Percentiles rank a stretch among this genome's conserved stretches.
phyloP scores from a whole-genome alignment of 108 stramenopile genomes.

The Nannochloropsis granulata region DNA sequence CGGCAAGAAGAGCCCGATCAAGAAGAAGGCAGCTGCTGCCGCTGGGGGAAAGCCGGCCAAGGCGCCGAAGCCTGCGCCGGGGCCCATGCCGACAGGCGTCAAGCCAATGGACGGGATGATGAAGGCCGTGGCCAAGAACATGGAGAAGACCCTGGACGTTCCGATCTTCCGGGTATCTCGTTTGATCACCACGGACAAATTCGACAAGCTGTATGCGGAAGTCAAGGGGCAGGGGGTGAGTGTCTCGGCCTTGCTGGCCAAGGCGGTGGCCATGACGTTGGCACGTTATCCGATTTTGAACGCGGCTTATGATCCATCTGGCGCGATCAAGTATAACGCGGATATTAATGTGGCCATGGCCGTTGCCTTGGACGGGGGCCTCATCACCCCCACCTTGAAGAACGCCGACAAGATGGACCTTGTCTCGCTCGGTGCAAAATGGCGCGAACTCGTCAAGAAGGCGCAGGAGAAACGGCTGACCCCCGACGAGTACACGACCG shows the following conservation, averaged over 20 bases:
- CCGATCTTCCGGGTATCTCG: slow-evolving; percentile 85
- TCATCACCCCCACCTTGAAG: slow-evolving; percentile 82
- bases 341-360: slow-evolving; percentile 98
- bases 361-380: slow-evolving; percentile 91
- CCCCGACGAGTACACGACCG: slow-evolving; percentile 82
- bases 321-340: slow-evolving; percentile 54
- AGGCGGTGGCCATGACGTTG: slow-evolving; percentile 78
- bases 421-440: slow-evolving; percentile 68
- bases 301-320: slow-evolving; percentile 60
- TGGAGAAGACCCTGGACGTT: slow-evolving; percentile 71
- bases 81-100: slow-evolving; percentile 52
- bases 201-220: slow-evolving; percentile 74
- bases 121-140: slow-evolving; percentile 89
- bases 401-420: slow-evolving; percentile 78
- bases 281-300: slow-evolving; percentile 91
- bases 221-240: slow-evolving; percentile 83
- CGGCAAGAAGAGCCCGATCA: slow-evolving; percentile 63
- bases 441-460: slow-evolving; percentile 54
- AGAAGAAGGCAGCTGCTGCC: slow-evolving; percentile 43
- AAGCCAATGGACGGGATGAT: slow-evolving; percentile 87
- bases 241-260: slow-evolving; percentile 78
- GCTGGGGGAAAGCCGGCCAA: slow-evolving; percentile 38
- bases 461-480: slow-evolving; percentile 28
- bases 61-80: background rate
- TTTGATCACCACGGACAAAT: slow-evolving; percentile 72